Conservation (phyloP, 768 basidiomycete species). For the Rhodotorula toruloides region DNA sequence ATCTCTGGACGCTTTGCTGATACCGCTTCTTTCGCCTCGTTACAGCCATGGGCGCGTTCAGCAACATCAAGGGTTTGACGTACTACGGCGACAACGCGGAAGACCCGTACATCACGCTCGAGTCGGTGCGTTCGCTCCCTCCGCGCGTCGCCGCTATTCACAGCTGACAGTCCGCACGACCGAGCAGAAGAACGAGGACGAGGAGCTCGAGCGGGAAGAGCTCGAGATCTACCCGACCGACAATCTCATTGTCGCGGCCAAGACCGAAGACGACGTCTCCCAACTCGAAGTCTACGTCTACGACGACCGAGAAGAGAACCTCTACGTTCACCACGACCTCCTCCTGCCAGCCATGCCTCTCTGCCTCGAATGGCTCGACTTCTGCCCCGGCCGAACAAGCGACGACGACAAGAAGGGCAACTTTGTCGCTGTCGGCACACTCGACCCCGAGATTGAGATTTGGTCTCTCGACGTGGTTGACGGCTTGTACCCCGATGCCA, state of each 20-base stretch:
- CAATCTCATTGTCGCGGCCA: conserved; percentile 84
- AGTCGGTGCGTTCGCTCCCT: conserved; percentile 66
- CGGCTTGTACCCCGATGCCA: conserved; percentile 83
- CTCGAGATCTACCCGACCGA: conserved; percentile 83
- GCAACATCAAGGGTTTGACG: conserved; percentile 88
- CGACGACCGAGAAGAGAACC: conserved; percentile 72
- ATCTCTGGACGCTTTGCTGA: not conserved
- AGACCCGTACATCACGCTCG: conserved; percentile 93
- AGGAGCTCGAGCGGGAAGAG: conserved; percentile 79
- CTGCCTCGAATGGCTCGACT: conserved; percentile 98
- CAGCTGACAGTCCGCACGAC: too few relatives aligned
- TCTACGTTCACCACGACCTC: conserved; percentile 95
- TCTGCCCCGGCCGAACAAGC: conserved; percentile 56
- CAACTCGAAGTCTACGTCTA: conserved; percentile 95
- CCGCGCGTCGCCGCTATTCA: too few relatives aligned
- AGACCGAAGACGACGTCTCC: conserved; percentile 94
- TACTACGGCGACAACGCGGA: conserved; percentile 82
- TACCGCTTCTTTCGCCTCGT: not conserved
- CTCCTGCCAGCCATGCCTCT: conserved; percentile 96
- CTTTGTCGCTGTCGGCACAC: conserved; percentile 92
- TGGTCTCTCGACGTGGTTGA: conserved; percentile 94
- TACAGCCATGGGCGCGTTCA: conserved; percentile 66
- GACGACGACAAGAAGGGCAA: conserved; percentile 49
- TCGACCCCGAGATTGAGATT: conserved; percentile 97
- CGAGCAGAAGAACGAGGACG: conserved; percentile 58